These are phyloP conservation scores for Botrytis tulipae DNA, from an alignment of 2,329 filamentous ascomycete species.

Conservation along the genomic window DNA sequence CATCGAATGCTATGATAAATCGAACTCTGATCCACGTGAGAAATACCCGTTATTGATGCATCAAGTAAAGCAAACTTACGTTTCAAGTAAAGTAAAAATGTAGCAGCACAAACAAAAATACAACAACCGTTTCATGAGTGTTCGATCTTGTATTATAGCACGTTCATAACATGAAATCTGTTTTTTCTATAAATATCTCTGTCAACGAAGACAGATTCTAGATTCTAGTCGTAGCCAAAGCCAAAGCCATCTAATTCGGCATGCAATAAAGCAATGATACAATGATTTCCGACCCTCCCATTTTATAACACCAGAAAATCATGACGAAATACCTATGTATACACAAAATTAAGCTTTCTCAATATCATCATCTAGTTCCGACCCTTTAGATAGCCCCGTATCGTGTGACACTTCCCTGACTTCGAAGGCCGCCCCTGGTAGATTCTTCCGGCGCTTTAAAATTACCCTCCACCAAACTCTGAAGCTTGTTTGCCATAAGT, in stretches of 20 bases:
- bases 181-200: background rate
- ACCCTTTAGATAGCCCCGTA: background rate
- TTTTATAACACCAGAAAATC: background rate
- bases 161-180: background rate
- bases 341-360: background rate
- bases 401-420: background rate
- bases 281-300: background rate
- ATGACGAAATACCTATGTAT: background rate
- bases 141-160: background rate
- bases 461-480: slow-evolving; percentile 25
- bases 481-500: slow-evolving; percentile 21
- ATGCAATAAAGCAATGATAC: background rate
- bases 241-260: background rate
- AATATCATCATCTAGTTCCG: too few relatives aligned
- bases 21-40: too few relatives aligned
- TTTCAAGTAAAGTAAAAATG: too few relatives aligned
- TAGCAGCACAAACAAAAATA: too few relatives aligned
- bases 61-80: too few relatives aligned
- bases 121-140: background rate
- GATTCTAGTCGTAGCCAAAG: background rate
- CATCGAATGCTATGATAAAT: too few relatives aligned
- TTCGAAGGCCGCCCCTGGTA: background rate
- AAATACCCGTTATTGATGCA: too few relatives aligned
- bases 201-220: background rate
- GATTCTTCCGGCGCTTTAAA: slow-evolving; percentile 17